Conservation (phyloP, 345 rosid genomes). For the Geranium brycei region DNA sequence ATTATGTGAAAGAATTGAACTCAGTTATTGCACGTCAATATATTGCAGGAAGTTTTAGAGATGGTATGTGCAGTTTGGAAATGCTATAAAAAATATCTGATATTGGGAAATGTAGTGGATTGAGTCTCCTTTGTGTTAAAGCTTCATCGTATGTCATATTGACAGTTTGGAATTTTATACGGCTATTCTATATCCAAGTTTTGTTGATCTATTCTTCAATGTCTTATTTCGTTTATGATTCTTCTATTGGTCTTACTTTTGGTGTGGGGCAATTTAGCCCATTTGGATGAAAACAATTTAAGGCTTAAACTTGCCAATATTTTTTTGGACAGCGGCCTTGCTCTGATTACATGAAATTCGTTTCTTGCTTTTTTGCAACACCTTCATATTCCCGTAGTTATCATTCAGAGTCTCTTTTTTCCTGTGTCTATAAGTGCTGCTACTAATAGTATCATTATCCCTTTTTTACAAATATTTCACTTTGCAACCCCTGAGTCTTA, state of each 20-base stretch:
- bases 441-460: conserved; percentile 23
- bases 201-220: not conserved
- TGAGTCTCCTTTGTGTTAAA: conserved; percentile 9
- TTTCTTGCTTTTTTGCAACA: conserved; percentile 36
- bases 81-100: too few relatives aligned
- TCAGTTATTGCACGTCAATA: conserved; percentile 19
- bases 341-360: conserved; percentile 27
- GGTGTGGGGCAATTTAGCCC: conserved; percentile 9
- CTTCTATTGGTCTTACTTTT: conserved; percentile 9
- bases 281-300: conserved; percentile 18
- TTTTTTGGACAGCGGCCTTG: conserved; percentile 22
- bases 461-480: conserved; percentile 24
- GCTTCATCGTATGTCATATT: conserved; percentile 6
- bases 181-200: conserved; percentile 8
- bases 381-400: conserved; percentile 36
- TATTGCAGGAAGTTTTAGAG: conserved; percentile 29
- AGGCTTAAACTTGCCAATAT: conserved; percentile 25
- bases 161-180: conserved; percentile 13
- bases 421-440: conserved; percentile 28
- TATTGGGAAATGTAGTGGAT: conserved; percentile 20
- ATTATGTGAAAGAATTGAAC: not conserved
- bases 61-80: conserved; percentile 30
- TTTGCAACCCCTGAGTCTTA: conserved; percentile 35
- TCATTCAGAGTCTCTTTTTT: conserved; percentile 29
- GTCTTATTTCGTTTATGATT: conserved; percentile 11